Base-by-base conservation (phyloP, 2,329 filamentous ascomycete genomes). In the Verticillium isaacii region DNA sequence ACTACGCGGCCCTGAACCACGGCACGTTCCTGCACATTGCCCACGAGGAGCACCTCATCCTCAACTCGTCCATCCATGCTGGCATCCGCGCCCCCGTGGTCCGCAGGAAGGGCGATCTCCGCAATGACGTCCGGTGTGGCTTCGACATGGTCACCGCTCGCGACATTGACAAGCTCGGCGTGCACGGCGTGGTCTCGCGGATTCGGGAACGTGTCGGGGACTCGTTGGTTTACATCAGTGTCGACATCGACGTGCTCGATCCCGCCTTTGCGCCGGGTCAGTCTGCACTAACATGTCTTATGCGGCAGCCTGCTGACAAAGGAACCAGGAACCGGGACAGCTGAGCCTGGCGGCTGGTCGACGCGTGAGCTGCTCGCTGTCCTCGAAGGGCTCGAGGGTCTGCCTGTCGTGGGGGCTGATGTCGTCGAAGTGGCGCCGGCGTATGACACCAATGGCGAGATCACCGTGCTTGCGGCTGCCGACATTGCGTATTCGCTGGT, bases 241-340 rank as follows among this genome's bases (percentile, higher is more conserved):
- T 94, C 17, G 91, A 94, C 70, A 93, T 93, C 67, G 91, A 94
- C 73, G 90, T 93, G 0, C 79, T 94, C 56, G 90, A 94, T 72
- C 91, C 91, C 0, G 88, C 78, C 0, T 75, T 77, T 58, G 86
- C 86, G 9, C 89, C 90, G n/a, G 80, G 79, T 80, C 6, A 17
- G 54, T 32, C 5, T 29, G 29, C 29, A 29, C 29, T 29, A 29
- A 29, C 29, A 5, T 5, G 29, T 5, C 6, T 29, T 1, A 29
- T 29, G 3, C 29, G 29, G 5, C 5, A 29, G 29, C 29, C 29
- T 29, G 29, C 25, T 56, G 54, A 56, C 25, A n/a, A 7, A 23
- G 19, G 54, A 14, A 36, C 12, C 61, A 56, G 90, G 88, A 2
- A 93, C 90, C 0, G 91, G 91, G 0, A 94, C 91, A 0, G 88